Percentiles rank a stretch among this genome's conserved stretches.
Conservation (phyloP, 1,139 yeast genomes). For the Ogataea hybrid region DNA sequence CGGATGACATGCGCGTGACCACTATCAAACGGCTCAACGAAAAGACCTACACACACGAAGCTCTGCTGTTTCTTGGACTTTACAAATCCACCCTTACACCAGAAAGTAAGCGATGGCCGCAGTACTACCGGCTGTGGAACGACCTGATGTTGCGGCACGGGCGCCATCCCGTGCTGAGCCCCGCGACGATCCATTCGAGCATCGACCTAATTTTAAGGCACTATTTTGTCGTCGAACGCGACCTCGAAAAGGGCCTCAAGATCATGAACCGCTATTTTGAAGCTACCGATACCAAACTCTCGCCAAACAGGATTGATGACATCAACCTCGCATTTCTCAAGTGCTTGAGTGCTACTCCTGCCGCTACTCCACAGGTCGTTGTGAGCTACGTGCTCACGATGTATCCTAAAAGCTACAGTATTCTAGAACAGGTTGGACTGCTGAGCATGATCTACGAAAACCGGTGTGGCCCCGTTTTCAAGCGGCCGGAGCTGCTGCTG, state of each 20-base stretch:
- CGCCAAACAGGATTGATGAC: constrained; percentile 2
- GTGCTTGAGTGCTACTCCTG: constrained; percentile 11
- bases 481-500: constrained; percentile 6
- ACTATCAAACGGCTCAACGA: constrained; percentile 13
- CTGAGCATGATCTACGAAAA: constrained; percentile 15
- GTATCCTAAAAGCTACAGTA: constrained; percentile 14
- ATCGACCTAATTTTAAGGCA: constrained; percentile 12
- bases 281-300: no score
- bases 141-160: constrained; percentile 11
- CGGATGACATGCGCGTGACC: constrained; percentile 10
- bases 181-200: constrained; percentile 4
- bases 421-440: constrained; percentile 13
- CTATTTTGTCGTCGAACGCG: constrained; percentile 8
- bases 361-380: constrained; percentile 13
- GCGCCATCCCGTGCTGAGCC: constrained; percentile 7
- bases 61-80: constrained; percentile 9
- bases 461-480: constrained; percentile 1
- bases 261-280: constrained; percentile 17
- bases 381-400: constrained; percentile 17
- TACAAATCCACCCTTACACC: constrained; percentile 5
- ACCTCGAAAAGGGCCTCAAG: constrained; percentile 17
- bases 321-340: constrained; percentile 16
- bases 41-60: constrained; percentile 6
- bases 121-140: constrained; percentile 8
- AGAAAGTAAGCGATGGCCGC: background rate